Conservation (phyloP, 768 basidiomycete genomes). For the Mycena polygramma region DNA sequence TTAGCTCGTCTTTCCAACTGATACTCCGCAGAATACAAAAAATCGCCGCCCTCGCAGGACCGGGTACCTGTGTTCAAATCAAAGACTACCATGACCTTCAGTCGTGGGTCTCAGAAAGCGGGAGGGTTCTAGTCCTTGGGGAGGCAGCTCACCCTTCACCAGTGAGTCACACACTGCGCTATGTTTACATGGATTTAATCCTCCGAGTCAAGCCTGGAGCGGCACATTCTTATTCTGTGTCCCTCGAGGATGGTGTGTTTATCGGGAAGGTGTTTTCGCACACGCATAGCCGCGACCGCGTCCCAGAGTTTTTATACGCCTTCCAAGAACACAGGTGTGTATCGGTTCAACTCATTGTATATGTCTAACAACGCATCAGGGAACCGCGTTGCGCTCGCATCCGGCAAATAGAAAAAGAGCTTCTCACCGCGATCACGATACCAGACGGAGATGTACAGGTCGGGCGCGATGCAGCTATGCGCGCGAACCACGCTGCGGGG, state of each 20-base stretch:
- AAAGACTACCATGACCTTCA: constrained; percentile 18
- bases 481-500: constrained; percentile 24
- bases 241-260: constrained; percentile 33
- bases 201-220: not conserved
- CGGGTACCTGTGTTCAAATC: constrained; percentile 18
- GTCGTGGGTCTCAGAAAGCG: constrained; percentile 31
- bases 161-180: not conserved
- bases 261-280: constrained; percentile 33
- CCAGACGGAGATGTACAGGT: constrained; percentile 25
- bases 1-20: not conserved
- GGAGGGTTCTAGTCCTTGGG: constrained; percentile 19
- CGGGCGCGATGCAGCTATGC: constrained; percentile 20
- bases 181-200: not conserved
- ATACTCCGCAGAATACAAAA: constrained; percentile 5
- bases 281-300: constrained; percentile 5
- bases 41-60: constrained; percentile 17
- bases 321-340: constrained; percentile 31
- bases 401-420: not conserved
- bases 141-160: constrained; percentile 33
- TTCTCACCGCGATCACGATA: constrained; percentile 5
- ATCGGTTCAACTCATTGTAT: not conserved
- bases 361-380: not conserved
- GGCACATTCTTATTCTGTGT: constrained; percentile 13
- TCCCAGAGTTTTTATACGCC: constrained; percentile 27
- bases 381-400: constrained; percentile 13